phyloP scores from a whole-genome alignment of 2,329 filamentous ascomycete genomes.

The Hyphodiscus sp. region DNA sequence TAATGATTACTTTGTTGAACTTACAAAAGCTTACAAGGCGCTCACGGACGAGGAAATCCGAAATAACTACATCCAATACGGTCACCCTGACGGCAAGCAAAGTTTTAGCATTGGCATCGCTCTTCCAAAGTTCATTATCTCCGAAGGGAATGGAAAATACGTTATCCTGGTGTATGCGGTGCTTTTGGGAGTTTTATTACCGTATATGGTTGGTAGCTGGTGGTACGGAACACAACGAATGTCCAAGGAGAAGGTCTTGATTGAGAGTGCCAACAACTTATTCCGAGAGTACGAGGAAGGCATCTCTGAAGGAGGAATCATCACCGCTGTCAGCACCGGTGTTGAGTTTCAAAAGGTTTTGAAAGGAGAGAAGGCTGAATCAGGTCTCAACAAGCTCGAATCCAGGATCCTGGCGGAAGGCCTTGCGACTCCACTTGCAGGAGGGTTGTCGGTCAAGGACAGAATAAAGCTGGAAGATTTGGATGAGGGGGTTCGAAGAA shows the following conservation, averaged over 20 bases:
- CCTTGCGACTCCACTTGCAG: constrained; percentile 43
- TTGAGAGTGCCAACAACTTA: constrained; percentile 89
- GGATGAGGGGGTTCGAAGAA: constrained; percentile 74
- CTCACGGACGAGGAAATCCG: constrained; percentile 95
- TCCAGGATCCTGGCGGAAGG: constrained; percentile 65
- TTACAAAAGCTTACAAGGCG: constrained; percentile 97
- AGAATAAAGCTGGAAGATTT: constrained; percentile 70
- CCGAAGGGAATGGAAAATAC: constrained; percentile 92
- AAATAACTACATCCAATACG: constrained; percentile 94
- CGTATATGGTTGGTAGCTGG: constrained; percentile 92
- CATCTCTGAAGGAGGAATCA: constrained; percentile 71
- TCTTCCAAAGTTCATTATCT: constrained; percentile 84
- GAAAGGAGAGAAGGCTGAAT: constrained; percentile 71
- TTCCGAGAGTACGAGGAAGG: constrained; percentile 89
- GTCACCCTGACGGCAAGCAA: constrained; percentile 96
- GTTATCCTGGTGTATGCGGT: constrained; percentile 84
- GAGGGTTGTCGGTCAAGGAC: constrained; percentile 65
- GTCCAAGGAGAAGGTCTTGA: constrained; percentile 88
- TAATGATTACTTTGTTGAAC: constrained; percentile 85
- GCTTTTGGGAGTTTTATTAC: constrained; percentile 81
- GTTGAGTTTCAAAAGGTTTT: constrained; percentile 77
- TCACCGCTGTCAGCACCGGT: constrained; percentile 76
- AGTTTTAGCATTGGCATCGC: constrained; percentile 97
- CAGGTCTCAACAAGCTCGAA: constrained; percentile 77
- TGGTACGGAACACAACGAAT: constrained; percentile 95